These are phyloP conservation scores for Ogataea polymorpha DNA, from an alignment of 805 yeast genomes.

Conservation along the genomic window DNA sequence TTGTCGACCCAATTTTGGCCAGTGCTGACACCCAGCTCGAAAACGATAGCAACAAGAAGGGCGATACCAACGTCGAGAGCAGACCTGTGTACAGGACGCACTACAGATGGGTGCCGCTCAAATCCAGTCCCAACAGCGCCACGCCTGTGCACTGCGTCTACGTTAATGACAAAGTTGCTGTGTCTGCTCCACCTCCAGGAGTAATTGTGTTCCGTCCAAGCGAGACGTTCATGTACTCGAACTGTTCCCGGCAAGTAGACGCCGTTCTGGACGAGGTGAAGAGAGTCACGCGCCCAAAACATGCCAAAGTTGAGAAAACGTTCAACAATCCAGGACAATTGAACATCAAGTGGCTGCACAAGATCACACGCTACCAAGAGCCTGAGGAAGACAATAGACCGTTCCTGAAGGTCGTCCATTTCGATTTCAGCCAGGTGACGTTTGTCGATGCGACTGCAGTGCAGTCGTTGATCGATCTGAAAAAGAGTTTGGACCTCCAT, in stretches of 20 bases:
- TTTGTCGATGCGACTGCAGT: constrained; percentile 77
- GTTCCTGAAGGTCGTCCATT: constrained; percentile 61
- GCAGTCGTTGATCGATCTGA: constrained; percentile 72
- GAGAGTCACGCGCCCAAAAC: constrained; percentile 57
- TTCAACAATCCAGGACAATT: constrained; percentile 88
- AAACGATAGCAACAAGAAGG: constrained; percentile 1
- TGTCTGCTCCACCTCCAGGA: constrained; percentile 86
- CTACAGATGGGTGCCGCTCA: constrained; percentile 65
- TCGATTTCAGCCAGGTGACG: constrained; percentile 78
- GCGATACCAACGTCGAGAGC: neutral
- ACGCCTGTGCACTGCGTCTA: constrained; percentile 31
- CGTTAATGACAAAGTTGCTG: constrained; percentile 53
- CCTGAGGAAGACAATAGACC: constrained; percentile 49
- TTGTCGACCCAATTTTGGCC: constrained; percentile 56
- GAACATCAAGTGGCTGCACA: constrained; percentile 31
- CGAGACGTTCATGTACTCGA: constrained; percentile 80
- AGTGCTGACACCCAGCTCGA: neutral
- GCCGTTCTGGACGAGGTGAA: constrained; percentile 64
- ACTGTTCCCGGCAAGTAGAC: constrained; percentile 72
- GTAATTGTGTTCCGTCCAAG: constrained; percentile 80
- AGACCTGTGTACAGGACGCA: constrained; percentile 14
- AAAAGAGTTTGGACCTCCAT: constrained; percentile 66
- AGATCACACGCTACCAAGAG: constrained; percentile 20
- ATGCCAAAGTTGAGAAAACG: constrained; percentile 50
- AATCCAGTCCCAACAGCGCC: constrained; percentile 29